These are phyloP conservation scores for Cytospora mali DNA, from an alignment of 2,329 filamentous ascomycete genomes.

Conservation along the genomic window DNA sequence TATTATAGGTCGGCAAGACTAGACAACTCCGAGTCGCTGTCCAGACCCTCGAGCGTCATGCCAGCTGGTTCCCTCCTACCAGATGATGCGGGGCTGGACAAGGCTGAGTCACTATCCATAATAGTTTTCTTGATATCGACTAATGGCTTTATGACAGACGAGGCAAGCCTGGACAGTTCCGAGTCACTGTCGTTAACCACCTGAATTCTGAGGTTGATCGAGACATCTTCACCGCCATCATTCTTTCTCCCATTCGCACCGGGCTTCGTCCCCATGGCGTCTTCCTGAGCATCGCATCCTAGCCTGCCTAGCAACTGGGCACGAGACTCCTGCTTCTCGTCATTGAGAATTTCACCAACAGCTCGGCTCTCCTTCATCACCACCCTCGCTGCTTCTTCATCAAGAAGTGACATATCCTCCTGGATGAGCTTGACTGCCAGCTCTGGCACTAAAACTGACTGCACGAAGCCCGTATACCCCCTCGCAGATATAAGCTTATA, in stretches of 20 bases:
- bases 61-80: not conserved
- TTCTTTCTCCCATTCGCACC: constrained; percentile 34
- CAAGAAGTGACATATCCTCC: constrained; percentile 54
- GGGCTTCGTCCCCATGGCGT: constrained; percentile 29
- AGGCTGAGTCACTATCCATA: not conserved
- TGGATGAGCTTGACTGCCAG: constrained; percentile 56
- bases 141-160: not conserved
- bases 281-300: constrained; percentile 32
- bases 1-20: constrained; percentile 2
- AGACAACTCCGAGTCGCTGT: constrained; percentile 19
- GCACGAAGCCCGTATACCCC: constrained; percentile 69
- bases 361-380: constrained; percentile 69
- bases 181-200: constrained; percentile 20
- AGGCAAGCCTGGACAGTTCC: constrained; percentile 14
- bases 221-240: constrained; percentile 1
- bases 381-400: constrained; percentile 46
- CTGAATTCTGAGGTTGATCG: constrained; percentile 15
- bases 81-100: not conserved
- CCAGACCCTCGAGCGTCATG: not conserved
- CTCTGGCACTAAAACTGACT: constrained; percentile 78
- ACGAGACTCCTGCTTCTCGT: constrained; percentile 59
- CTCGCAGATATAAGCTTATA: constrained; percentile 69
- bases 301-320: not conserved
- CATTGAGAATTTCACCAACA: constrained; percentile 69
- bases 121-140: not conserved